Evolutionary conservation across 2,329 filamentous ascomycete genomes (phyloP).

Genomic region (Eurotiales sp.): DNA sequence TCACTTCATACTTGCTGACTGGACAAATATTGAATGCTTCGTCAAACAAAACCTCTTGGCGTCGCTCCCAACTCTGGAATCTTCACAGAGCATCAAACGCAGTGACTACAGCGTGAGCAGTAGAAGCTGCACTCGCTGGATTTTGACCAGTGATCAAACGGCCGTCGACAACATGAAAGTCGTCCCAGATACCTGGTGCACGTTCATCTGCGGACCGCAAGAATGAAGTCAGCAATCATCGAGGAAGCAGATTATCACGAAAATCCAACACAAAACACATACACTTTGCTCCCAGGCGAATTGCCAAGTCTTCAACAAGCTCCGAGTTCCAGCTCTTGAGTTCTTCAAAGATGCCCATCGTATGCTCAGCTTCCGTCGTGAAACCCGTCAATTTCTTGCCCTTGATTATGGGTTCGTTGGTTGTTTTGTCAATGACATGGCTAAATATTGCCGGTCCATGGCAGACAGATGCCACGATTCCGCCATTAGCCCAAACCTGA

Average conservation of each 20-base stretch:
- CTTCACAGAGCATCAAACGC: slow-evolving; percentile 35
- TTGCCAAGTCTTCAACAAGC: slow-evolving; percentile 33
- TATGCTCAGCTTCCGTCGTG: slow-evolving; percentile 36
- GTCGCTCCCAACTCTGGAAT: too few relatives aligned
- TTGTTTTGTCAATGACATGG: slow-evolving; percentile 29
- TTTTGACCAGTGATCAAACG: slow-evolving; percentile 43
- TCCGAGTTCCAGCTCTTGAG: slow-evolving; percentile 30
- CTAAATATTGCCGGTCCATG: slow-evolving; percentile 40
- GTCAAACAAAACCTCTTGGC: too few relatives aligned
- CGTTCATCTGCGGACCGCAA: slow-evolving; percentile 22
- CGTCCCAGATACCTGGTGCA: slow-evolving; percentile 26
- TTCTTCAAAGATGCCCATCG: slow-evolving; percentile 30
- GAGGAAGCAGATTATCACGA: too few relatives aligned
- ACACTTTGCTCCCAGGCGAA: slow-evolving; percentile 29
- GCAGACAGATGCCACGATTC: slow-evolving; percentile 42
- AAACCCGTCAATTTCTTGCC: slow-evolving; percentile 40
- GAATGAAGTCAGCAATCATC: background rate
- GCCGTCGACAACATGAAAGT: slow-evolving; percentile 33
- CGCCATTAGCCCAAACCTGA: slow-evolving; percentile 38
- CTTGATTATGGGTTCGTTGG: slow-evolving; percentile 34
- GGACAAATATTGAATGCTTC: too few relatives aligned
- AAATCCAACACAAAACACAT: too few relatives aligned
- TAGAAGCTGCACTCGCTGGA: slow-evolving; percentile 39
- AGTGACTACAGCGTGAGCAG: slow-evolving; percentile 36
- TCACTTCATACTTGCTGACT: too few relatives aligned